A percentile compares a stretch with the other conserved stretches of the same genome.
Evolutionary conservation across 805 yeast species (phyloP).

Genomic region (Lachancea mirantina): DNA sequence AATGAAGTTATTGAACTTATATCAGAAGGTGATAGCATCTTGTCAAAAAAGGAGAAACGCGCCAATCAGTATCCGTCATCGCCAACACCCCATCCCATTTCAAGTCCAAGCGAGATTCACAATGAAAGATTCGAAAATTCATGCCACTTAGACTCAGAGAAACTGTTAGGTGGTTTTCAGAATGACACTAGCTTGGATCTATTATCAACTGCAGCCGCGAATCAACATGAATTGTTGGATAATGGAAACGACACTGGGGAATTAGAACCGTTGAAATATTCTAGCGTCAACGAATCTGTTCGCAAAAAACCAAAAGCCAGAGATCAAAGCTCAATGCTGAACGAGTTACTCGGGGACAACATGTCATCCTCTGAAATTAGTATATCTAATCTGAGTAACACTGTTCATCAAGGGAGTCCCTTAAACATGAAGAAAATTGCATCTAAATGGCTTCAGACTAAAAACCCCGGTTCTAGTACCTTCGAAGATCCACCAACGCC

Average conservation of each 20-base stretch:
- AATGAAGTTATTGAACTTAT: conserved; percentile 5
- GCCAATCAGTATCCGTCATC: conserved; percentile 13
- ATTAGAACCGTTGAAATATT: neutral
- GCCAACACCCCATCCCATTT: conserved; percentile 6
- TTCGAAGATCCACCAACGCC: no score
- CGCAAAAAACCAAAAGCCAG: neutral
- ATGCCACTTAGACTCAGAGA: conserved; percentile 15
- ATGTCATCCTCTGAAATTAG: conserved; percentile 7
- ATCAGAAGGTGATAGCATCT: conserved; percentile 3
- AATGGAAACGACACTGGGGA: neutral
- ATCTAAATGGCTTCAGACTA: no score
- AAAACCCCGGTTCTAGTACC: no score
- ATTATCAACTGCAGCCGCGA: no score
- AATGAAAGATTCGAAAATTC: no score
- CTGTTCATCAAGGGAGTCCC: no score
- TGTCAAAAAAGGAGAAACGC: neutral
- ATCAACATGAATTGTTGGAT: no score
- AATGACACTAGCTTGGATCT: conserved; percentile 15
- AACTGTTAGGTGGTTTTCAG: conserved; percentile 18
- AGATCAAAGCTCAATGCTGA: conserved; percentile 7
- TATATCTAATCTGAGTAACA: no score
- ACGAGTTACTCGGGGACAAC: conserved; percentile 14
- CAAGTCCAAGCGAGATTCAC: conserved; percentile 1
- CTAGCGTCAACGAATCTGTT: neutral
- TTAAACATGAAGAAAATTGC: no score